Percentiles rank a stretch among this genome's conserved stretches.
Evolutionary conservation across 352 stramenopile species (phyloP).

Genomic region (Globisporangium perplexum): DNA sequence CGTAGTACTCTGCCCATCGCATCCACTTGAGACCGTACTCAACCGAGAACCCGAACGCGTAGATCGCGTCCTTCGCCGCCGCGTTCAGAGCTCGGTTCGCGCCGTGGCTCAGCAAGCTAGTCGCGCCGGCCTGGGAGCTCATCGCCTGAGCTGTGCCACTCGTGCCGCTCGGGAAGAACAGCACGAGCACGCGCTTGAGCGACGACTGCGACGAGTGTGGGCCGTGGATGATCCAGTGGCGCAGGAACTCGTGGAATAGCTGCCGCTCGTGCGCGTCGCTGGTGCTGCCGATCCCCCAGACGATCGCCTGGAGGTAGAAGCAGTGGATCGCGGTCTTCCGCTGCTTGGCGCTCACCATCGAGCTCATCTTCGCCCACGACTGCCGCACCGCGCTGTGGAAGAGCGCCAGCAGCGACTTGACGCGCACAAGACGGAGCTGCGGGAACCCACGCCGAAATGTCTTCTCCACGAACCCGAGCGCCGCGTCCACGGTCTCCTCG

Average conservation of each 20-base stretch:
- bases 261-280: constrained; percentile 32
- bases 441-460: constrained; percentile 28
- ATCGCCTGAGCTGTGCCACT: constrained; percentile 11
- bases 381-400: constrained; percentile 46
- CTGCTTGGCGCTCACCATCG: constrained; percentile 59
- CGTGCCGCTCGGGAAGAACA: constrained; percentile 47
- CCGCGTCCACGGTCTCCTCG: constrained; percentile 32
- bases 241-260: constrained; percentile 63
- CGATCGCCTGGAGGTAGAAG: constrained; percentile 60
- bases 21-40: constrained; percentile 75
- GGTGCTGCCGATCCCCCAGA: constrained; percentile 69
- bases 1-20: constrained; percentile 61
- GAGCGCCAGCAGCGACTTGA: constrained; percentile 30
- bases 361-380: constrained; percentile 48
- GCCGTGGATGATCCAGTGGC: constrained; percentile 46
- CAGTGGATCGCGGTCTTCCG: constrained; percentile 50
- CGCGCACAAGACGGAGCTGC: constrained; percentile 10
- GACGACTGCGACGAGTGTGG: constrained; percentile 37
- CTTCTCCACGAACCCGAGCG: constrained; percentile 31
- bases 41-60: constrained; percentile 59
- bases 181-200: constrained; percentile 42
- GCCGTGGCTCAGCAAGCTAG: constrained; percentile 2
- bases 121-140: background rate
- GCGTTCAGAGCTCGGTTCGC: background rate
- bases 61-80: constrained; percentile 39